phyloP scores from a whole-genome alignment of 768 basidiomycete species.

The Mycena venus region DNA sequence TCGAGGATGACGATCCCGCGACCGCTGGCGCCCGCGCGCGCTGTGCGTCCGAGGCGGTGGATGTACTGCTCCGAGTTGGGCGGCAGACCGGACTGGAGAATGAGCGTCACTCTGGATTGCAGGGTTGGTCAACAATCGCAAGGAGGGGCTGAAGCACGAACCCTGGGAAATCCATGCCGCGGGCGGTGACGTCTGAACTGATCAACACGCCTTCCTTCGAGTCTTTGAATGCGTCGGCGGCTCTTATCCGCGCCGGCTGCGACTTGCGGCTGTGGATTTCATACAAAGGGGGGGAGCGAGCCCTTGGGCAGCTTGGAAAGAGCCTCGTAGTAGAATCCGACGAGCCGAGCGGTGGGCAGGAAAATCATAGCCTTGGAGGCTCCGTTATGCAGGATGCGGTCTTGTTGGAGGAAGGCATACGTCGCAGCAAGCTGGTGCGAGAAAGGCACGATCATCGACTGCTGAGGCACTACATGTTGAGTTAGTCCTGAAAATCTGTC shows the following conservation, averaged over 20 bases:
- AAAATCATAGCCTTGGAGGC: conserved; percentile 69
- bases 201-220: conserved; percentile 61
- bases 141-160: conserved; percentile 36
- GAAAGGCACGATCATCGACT: conserved; percentile 57
- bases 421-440: conserved; percentile 56
- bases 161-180: conserved; percentile 80
- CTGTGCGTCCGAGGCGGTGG: conserved; percentile 84
- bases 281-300: conserved; percentile 53
- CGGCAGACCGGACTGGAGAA: conserved; percentile 76
- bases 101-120: conserved; percentile 63
- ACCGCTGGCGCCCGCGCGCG: conserved; percentile 78
- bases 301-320: conserved; percentile 26
- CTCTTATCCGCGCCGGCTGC: conserved; percentile 62
- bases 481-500: too few species aligned
- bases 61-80: conserved; percentile 82
- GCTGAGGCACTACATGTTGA: conserved; percentile 58
- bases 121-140: neutral
- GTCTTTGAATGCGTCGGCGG: conserved; percentile 63
- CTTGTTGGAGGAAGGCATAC: conserved; percentile 54
- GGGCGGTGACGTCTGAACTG: conserved; percentile 70
- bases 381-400: conserved; percentile 43
- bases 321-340: conserved; percentile 32
- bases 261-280: conserved; percentile 72
- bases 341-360: conserved; percentile 71
- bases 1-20: conserved; percentile 70